Evolutionary conservation across 345 rosid genomes (phyloP), one percentile per base, ranked within the genome.

Genomic region (Euphorbia pulcherrima): DNA sequence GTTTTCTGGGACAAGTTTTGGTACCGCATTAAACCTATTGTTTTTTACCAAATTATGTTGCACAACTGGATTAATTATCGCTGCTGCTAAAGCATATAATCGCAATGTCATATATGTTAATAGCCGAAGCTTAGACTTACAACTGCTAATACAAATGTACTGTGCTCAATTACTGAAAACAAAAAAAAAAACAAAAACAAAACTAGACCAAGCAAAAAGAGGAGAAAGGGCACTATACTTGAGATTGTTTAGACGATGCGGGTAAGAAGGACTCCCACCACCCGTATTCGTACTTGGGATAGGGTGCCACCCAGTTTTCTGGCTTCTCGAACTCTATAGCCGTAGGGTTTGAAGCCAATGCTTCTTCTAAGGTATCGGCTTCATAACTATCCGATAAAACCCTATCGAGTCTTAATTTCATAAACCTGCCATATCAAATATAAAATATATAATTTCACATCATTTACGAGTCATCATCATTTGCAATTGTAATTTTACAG

Each of bases 201-300:
- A 39, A 50, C 47, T 6, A 60, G 68, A 41, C 41, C 52, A 67
- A 52, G 69, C 41, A 50, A 60, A 39, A 44, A 30, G 54, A 74
- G 68, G 33, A n/a, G n/a, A 51, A 35, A 57, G 24, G 5, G 50
- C 67, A 69, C 83, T 85, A 83, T 65, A 81, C 84, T 85, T 74
- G 72, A 2, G 88, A 81, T 76, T 81, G 82, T 81, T 70, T 78
- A 11, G 78, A 64, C 80, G 50, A 78, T 18, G 77, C 72, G 5
- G 87, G 97, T 81, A 93, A 81, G 87, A 93, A 87, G 21, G 88
- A 52, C 35, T 87, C 91, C 97, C 98, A 93, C 98, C 98, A 93
- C 20, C 97, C 96, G 72, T 41, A 85, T 67, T 90, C 92, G 37
- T 93, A 93, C 83, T 93, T 93, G 0, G 92, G 82, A 75, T 93